Base-by-base conservation (phyloP, 2,329 filamentous ascomycete genomes). In the Sporothrix brunneoviolacea region DNA sequence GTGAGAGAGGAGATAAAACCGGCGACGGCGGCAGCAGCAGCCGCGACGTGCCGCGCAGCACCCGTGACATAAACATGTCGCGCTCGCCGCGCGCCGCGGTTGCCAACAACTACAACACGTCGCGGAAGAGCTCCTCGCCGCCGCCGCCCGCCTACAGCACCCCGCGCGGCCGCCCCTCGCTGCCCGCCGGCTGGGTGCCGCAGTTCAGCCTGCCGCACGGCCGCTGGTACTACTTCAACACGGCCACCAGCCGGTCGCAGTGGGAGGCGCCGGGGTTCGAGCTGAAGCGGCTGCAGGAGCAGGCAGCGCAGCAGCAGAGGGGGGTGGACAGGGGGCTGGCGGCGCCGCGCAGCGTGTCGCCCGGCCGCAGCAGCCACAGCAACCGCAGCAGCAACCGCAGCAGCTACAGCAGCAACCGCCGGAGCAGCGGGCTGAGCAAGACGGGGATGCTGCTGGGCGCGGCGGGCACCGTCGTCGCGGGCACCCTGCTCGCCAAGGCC, bases 161-260 rank as follows among this genome's bases (percentile, higher is more conserved):
- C 8, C 61, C 61, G 3, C 19, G 64, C 1, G 63, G 64, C 48
- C 67, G 65, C 59, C 70, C 77, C 38, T 65, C 72, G 30, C 65
- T 79, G 46, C 68, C 78, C 21, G 56, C 69, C 41, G 78, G 77
- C 57, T 83, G 79, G 79, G 61, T 66, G 19, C 68, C 75, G 39
- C 73, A 78, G 58, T 82, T 73, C 65, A 78, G 82, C 55, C 73
- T 75, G 37, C 66, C 64, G 51, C 69, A 69, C 52, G 72, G 77
- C 58, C 72, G 75, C 46, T 80, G 74, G 66, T 83, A 73, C 65
- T 83, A 76, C 58, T 68, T 80, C 49, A 76, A 83, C 58, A 67
- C 75, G 48, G 64, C 74, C 32, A 77, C 75, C 10, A 76, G 76
- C 15, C 72, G 72, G 51, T 71, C 75, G 1, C 76, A 81, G 57